Evolutionary conservation across 78 protist genomes (phyloP).

Genomic region (Dictyostelium citrinum): DNA sequence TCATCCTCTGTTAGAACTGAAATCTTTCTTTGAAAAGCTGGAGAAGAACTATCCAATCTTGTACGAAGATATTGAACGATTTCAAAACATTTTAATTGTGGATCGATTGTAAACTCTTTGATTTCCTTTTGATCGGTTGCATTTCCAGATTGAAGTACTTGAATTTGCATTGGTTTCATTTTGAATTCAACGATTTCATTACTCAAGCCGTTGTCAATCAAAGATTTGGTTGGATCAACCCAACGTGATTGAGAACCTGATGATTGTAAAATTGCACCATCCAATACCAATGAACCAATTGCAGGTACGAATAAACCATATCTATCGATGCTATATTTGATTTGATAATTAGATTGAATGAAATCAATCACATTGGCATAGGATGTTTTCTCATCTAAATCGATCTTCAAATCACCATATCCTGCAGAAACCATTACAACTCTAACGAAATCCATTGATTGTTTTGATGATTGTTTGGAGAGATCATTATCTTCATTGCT

Average conservation of each 20-base stretch:
- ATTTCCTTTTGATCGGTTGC: not conserved
- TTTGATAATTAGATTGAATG: slow-evolving; percentile 24
- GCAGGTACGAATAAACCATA: slow-evolving; percentile 28
- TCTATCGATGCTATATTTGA: not conserved
- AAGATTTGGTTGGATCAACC: slow-evolving; percentile 12
- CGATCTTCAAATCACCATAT: slow-evolving; percentile 29
- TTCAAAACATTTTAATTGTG: slow-evolving; percentile 41
- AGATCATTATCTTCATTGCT: slow-evolving; percentile 5
- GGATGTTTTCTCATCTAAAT: slow-evolving; percentile 2
- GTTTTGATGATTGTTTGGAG: not conserved
- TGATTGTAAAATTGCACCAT: not conserved
- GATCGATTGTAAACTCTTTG: not conserved
- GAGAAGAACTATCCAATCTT: not conserved
- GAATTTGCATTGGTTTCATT: not conserved
- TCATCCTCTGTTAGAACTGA: not conserved
- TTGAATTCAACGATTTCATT: slow-evolving; percentile 37
- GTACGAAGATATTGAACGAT: slow-evolving; percentile 13
- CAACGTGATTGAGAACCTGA: slow-evolving; percentile 9
- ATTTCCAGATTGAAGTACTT: not conserved
- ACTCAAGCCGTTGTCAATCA: not conserved
- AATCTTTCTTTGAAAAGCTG: not conserved
- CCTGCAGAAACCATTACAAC: slow-evolving; percentile 42
- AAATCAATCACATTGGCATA: not conserved
- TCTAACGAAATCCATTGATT: not conserved
- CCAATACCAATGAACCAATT: not conserved